Evolutionary conservation across 2,329 filamentous ascomycete genomes (phyloP).

Genomic region (Paraphoma chrysanthemicola): DNA sequence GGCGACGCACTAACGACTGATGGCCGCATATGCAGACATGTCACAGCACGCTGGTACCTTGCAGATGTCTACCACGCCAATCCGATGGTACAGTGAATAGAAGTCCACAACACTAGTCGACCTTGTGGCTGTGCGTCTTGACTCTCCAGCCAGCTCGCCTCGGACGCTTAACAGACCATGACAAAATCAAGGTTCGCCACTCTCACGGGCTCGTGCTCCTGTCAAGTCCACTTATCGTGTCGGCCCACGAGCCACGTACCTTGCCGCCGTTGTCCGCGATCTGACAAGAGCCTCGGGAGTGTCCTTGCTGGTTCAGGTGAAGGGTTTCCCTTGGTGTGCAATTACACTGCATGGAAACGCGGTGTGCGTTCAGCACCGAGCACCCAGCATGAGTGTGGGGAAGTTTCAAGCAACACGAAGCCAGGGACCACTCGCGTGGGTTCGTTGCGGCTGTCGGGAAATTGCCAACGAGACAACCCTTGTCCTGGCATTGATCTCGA

Average conservation of each 20-base stretch:
- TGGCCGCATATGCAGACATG: constrained; percentile 9
- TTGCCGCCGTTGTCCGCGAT: constrained; percentile 15
- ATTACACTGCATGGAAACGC: constrained; percentile 29
- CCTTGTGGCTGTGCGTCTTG: constrained; percentile 27
- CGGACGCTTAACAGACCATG: constrained; percentile 18
- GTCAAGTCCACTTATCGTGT: constrained; percentile 42
- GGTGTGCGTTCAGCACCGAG: constrained; percentile 24
- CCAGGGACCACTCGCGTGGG: constrained; percentile 40
- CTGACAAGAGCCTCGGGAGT: constrained; percentile 14
- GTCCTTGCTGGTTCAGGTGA: constrained; percentile 26
- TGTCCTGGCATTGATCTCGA: constrained; percentile 40
- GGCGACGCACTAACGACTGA: neutral
- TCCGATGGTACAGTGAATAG: neutral
- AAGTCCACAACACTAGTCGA: neutral
- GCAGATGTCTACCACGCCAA: constrained; percentile 3
- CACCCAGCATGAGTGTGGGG: constrained; percentile 39
- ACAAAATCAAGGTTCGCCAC: constrained; percentile 28
- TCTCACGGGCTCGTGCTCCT: constrained; percentile 42
- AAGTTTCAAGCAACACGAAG: constrained; percentile 37
- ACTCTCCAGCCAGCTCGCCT: constrained; percentile 17
- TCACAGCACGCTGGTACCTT: constrained; percentile 12
- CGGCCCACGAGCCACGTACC: constrained; percentile 31
- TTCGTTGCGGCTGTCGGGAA: constrained; percentile 37
- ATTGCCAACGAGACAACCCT: constrained; percentile 30
- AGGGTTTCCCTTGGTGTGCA: constrained; percentile 29